These are phyloP conservation scores for Fusarium illudens DNA, from an alignment of 2,329 filamentous ascomycete genomes.

Conservation along the genomic window DNA sequence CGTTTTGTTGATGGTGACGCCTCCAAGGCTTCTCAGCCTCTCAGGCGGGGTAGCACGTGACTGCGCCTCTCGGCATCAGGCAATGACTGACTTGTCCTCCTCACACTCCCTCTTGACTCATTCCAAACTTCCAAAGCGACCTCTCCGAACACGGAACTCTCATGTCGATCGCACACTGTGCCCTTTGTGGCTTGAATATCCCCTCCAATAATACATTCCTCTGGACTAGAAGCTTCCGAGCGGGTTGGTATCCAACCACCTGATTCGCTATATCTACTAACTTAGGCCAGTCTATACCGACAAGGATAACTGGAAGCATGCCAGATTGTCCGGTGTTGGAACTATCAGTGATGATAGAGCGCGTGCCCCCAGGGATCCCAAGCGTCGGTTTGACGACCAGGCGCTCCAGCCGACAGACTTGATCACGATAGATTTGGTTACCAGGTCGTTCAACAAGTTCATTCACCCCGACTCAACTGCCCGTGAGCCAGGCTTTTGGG, in stretches of 20 bases:
- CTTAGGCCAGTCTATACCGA: neutral
- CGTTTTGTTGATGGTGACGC: neutral
- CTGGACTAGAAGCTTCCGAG: neutral
- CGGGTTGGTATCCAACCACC: neutral
- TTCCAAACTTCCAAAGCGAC: neutral
- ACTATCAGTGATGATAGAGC: neutral
- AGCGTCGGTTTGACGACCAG: neutral
- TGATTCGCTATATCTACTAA: neutral
- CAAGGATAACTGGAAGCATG: neutral
- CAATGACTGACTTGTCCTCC: neutral
- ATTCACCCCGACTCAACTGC: neutral
- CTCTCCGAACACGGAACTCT: neutral
- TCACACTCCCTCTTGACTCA: neutral
- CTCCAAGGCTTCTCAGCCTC: neutral
- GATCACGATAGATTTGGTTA: neutral
- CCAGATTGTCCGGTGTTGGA: neutral
- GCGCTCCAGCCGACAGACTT: neutral
- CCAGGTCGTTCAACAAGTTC: neutral
- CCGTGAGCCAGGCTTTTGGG: constrained; percentile 4
- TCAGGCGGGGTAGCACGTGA: neutral
- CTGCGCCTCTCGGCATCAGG: neutral
- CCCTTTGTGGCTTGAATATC: neutral
- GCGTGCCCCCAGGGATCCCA: neutral
- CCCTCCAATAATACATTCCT: neutral
- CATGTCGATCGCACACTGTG: neutral